Evolutionary conservation across 441 rosid genomes (phyloP).

Genomic region (Brassica hybrid): DNA sequence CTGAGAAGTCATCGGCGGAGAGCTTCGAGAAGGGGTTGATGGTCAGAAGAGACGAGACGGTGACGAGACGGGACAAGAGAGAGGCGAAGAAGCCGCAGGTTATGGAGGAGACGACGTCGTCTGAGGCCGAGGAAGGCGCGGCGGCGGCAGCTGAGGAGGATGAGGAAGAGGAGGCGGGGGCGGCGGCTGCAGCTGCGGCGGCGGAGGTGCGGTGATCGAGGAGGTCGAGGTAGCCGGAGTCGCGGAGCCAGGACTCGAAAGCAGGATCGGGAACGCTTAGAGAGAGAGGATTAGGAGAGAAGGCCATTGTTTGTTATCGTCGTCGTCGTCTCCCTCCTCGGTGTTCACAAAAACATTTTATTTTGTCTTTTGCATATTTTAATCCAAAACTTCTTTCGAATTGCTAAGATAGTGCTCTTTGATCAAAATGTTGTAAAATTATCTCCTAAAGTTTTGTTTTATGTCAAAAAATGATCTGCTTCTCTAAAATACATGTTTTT

Average conservation of each 20-base stretch:
- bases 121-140: conserved; percentile 34
- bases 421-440: background rate
- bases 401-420: background rate
- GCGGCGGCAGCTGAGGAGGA: conserved; percentile 19
- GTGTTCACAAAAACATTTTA: conserved; percentile 11
- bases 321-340: conserved; percentile 11
- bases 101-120: conserved; percentile 43
- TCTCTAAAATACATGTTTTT: background rate
- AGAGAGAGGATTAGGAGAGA: conserved; percentile 78
- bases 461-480: background rate
- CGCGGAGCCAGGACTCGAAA: conserved; percentile 96
- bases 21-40: conserved; percentile 89
- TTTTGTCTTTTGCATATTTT: background rate
- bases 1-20: conserved; percentile 74
- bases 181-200: conserved; percentile 31
- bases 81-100: conserved; percentile 53
- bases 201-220: conserved; percentile 64
- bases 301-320: conserved; percentile 45
- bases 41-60: conserved; percentile 65
- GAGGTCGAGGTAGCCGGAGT: conserved; percentile 91
- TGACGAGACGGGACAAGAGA: conserved; percentile 49
- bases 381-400: background rate
- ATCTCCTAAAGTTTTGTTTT: background rate
- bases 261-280: conserved; percentile 78
- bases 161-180: conserved; percentile 2